These are phyloP conservation scores for Parastagonospora nodorum DNA, from an alignment of 2,329 filamentous ascomycete genomes.

Conservation along the genomic window DNA sequence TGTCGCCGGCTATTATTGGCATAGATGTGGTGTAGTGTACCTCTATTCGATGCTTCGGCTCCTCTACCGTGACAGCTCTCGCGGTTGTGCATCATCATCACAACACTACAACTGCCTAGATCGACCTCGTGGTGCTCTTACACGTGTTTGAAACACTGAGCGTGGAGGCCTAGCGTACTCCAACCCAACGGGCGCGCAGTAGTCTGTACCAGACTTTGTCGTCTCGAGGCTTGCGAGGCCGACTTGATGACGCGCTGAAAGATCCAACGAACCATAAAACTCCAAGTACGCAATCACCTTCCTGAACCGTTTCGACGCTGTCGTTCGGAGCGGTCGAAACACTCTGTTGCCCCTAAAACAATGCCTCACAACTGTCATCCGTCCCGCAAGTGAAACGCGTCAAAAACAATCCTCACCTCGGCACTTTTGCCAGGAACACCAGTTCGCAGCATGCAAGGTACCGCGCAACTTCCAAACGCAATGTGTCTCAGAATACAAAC, in stretches of 20 bases:
- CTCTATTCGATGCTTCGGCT: not conserved
- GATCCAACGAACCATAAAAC: not conserved
- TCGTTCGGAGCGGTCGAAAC: not conserved
- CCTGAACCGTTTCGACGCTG: not conserved
- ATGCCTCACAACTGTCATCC: not conserved
- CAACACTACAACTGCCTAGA: not conserved
- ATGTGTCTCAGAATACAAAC: slow-evolving; percentile 2
- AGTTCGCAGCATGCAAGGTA: slow-evolving; percentile 3
- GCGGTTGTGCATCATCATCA: not conserved
- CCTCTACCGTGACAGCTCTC: not conserved
- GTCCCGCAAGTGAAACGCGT: slow-evolving; percentile 1
- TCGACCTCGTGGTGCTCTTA: not conserved
- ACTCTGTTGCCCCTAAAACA: not conserved
- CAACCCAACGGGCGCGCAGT: not conserved
- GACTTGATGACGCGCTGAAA: too few relatives aligned
- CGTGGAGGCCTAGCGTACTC: not conserved
- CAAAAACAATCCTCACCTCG: not conserved
- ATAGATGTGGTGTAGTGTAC: not conserved
- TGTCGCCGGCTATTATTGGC: not conserved
- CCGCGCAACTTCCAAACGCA: not conserved
- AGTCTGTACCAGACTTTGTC: not conserved
- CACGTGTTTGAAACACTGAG: not conserved
- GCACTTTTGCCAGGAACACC: not conserved
- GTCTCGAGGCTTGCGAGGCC: not conserved
- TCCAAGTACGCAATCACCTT: not conserved